Evolutionary conservation across 208 protist genomes (phyloP).

Genomic region (Crithidia mellificae): DNA sequence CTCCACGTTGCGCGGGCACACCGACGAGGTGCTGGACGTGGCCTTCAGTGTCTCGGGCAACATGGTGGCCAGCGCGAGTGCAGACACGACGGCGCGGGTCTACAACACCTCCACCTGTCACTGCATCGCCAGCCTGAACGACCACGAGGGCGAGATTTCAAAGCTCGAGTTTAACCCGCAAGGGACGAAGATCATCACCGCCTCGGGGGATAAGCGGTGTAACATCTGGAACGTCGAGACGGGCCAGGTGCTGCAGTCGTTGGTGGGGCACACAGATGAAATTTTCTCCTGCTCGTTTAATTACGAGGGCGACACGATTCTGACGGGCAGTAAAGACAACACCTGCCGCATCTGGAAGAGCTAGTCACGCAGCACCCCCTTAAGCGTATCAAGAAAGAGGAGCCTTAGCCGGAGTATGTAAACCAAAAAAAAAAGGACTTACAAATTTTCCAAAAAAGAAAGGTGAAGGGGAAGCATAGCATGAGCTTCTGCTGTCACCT

Average conservation of each 20-base stretch:
- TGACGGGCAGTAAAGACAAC: slow-evolving; percentile 97
- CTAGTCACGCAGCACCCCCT: slow-evolving; percentile 27
- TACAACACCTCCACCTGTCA: slow-evolving; percentile 91
- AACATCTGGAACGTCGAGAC: slow-evolving; percentile 92
- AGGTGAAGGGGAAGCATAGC: too few species aligned
- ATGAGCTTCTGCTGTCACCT: too few species aligned
- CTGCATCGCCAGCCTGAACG: slow-evolving; percentile 85
- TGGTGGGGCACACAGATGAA: slow-evolving; percentile 95
- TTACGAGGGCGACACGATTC: slow-evolving; percentile 94
- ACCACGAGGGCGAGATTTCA: slow-evolving; percentile 94
- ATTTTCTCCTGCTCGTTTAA: slow-evolving; percentile 97
- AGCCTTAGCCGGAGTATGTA: too few species aligned
- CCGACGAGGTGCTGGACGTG: slow-evolving; percentile 95
- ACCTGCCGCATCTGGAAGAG: slow-evolving; percentile 96
- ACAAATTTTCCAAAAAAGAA: too few species aligned
- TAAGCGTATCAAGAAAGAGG: too few species aligned
- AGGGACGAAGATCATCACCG: slow-evolving; percentile 94
- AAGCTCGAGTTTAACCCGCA: slow-evolving; percentile 96
- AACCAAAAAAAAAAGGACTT: too few species aligned
- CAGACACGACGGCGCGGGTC: slow-evolving; percentile 93
- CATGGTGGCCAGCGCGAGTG: slow-evolving; percentile 92
- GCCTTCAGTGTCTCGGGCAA: slow-evolving; percentile 89
- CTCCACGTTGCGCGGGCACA: slow-evolving; percentile 90
- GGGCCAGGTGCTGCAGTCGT: slow-evolving; percentile 85
- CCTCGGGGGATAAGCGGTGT: slow-evolving; percentile 93